A percentile compares a stretch with the other conserved stretches of the same genome.
Conservation (phyloP, 768 basidiomycete genomes). For the Collybia mongolica region DNA sequence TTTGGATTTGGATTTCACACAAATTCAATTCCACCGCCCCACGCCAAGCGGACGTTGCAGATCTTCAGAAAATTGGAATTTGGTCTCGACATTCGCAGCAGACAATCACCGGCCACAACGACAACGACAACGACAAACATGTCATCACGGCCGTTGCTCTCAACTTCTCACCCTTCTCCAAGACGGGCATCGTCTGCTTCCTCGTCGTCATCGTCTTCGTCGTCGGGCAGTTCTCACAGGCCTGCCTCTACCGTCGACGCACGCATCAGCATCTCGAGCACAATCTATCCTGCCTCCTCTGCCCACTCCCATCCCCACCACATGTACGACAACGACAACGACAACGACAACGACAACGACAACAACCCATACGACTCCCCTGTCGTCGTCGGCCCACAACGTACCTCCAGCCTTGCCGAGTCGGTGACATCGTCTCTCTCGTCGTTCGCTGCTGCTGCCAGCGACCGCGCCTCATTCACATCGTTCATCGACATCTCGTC, state of each 20-base stretch:
- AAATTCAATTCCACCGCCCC: no score
- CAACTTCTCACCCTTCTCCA: slow-evolving; percentile 31
- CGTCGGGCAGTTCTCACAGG: slow-evolving; percentile 20
- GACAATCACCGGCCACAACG: background rate
- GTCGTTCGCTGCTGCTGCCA: background rate
- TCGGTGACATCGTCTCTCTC: background rate
- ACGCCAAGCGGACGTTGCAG: slow-evolving; percentile 1
- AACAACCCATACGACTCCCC: background rate
- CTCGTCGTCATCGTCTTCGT: slow-evolving; percentile 23
- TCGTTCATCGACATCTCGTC: slow-evolving; percentile 36
- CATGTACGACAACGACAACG: slow-evolving; percentile 23
- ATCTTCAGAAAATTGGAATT: no score
- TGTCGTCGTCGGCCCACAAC: slow-evolving; percentile 19
- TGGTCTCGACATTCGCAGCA: no score
- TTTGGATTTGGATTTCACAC: no score
- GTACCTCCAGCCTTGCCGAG: slow-evolving; percentile 9
- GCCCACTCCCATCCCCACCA: slow-evolving; percentile 21
- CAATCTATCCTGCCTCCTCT: slow-evolving; percentile 35
- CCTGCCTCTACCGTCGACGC: slow-evolving; percentile 35
- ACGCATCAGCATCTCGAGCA: slow-evolving; percentile 42
- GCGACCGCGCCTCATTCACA: slow-evolving; percentile 28
- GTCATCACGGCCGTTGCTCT: slow-evolving; percentile 9
- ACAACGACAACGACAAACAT: background rate
- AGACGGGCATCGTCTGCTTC: slow-evolving; percentile 14
- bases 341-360: slow-evolving; percentile 9